Evolutionary conservation across 2,329 filamentous ascomycete species (phyloP).

Genomic region (Pseudogymnoascus sp.): DNA sequence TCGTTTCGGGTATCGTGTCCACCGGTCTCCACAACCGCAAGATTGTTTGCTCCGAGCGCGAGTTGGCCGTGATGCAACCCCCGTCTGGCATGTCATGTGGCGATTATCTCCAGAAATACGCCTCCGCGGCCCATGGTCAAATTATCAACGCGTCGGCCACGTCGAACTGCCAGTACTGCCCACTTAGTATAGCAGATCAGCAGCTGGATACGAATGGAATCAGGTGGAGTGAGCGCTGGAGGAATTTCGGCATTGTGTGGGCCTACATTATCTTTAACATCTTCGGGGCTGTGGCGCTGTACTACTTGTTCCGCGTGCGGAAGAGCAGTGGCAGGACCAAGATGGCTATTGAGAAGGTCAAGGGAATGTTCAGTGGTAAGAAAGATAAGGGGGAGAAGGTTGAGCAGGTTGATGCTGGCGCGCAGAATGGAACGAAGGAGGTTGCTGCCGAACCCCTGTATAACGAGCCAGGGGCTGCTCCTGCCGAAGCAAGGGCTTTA

Average conservation of each 20-base stretch:
- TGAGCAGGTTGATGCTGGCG: background rate
- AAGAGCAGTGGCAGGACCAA: slow-evolving; percentile 13
- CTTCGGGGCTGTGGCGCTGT: slow-evolving; percentile 43
- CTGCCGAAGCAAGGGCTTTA: background rate
- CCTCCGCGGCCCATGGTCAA: slow-evolving; percentile 42
- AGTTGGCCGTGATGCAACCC: slow-evolving; percentile 60
- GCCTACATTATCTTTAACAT: slow-evolving; percentile 52
- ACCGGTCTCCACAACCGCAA: slow-evolving; percentile 60
- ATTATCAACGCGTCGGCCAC: slow-evolving; percentile 45
- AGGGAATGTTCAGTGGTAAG: background rate
- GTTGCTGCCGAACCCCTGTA: background rate
- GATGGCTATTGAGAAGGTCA: background rate
- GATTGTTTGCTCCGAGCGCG: slow-evolving; percentile 61
- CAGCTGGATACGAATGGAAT: slow-evolving; percentile 44
- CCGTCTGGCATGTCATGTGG: slow-evolving; percentile 48
- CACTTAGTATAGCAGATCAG: slow-evolving; percentile 45
- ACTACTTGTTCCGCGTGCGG: slow-evolving; percentile 40
- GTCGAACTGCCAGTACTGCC: slow-evolving; percentile 50
- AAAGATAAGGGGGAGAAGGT: background rate
- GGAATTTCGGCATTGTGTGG: slow-evolving; percentile 60
- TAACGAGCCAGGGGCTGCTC: too few relatives aligned
- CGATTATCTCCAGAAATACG: slow-evolving; percentile 50
- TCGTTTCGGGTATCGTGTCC: slow-evolving; percentile 64
- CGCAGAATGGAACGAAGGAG: slow-evolving; percentile 1
- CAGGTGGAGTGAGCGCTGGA: slow-evolving; percentile 54